Evolutionary conservation across 495 filamentous ascomycete genomes (phyloP).

Genomic region (Astrothelium subdiscretum): DNA sequence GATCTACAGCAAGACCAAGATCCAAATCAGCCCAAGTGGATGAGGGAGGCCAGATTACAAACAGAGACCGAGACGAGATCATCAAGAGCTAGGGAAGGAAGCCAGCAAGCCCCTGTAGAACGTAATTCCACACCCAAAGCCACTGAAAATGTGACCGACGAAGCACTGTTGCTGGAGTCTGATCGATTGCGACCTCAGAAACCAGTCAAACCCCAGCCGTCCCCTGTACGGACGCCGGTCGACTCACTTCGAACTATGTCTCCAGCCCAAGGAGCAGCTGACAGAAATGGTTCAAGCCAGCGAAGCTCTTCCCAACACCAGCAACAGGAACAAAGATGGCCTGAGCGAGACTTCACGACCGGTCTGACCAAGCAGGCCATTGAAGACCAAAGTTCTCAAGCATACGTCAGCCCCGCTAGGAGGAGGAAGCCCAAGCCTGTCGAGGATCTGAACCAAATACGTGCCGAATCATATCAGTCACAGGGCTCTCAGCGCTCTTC

Average conservation of each 20-base stretch:
- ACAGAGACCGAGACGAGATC: background rate
- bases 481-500: slow-evolving; percentile 30
- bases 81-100: background rate
- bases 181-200: slow-evolving; percentile 33
- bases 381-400: slow-evolving; percentile 72
- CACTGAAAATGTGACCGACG: slow-evolving; percentile 54
- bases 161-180: slow-evolving; percentile 81
- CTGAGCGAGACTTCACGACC: slow-evolving; percentile 12
- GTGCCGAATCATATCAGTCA: slow-evolving; percentile 16
- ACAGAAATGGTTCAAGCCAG: background rate
- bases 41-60: slow-evolving; percentile 51
- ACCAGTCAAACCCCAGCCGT: background rate
- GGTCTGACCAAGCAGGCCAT: slow-evolving; percentile 55
- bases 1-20: slow-evolving; percentile 84
- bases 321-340: slow-evolving; percentile 44
- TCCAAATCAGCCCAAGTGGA: slow-evolving; percentile 84
- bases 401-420: slow-evolving; percentile 82
- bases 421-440: slow-evolving; percentile 46
- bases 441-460: background rate
- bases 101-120: background rate
- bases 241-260: slow-evolving; percentile 3
- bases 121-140: background rate
- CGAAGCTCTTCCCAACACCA: slow-evolving; percentile 34
- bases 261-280: slow-evolving; percentile 4
- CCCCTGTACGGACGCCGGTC: slow-evolving; percentile 5